Evolutionary conservation across 2,329 filamentous ascomycete genomes (phyloP).

Genomic region (Emergomyces orientalis): DNA sequence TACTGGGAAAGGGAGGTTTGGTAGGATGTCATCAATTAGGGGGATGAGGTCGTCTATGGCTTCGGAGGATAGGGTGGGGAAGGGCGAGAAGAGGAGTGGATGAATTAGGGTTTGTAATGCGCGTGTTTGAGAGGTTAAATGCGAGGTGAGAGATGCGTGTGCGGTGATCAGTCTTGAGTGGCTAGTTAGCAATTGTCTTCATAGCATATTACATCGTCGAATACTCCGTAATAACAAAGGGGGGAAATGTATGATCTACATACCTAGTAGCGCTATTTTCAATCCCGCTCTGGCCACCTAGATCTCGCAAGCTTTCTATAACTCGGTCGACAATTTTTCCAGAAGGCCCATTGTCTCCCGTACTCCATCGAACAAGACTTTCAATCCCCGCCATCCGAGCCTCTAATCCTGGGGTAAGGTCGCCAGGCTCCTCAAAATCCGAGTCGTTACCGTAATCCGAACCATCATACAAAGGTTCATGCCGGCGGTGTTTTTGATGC

Average conservation of each 20-base stretch:
- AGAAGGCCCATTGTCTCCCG: slow-evolving; percentile 44
- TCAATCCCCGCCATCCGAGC: slow-evolving; percentile 48
- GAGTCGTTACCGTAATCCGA: slow-evolving; percentile 51
- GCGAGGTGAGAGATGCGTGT: slow-evolving; percentile 49
- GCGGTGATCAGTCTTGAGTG: slow-evolving; percentile 46
- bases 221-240: neutral
- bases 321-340: slow-evolving; percentile 46
- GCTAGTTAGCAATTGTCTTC: slow-evolving; percentile 6
- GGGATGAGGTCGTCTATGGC: slow-evolving; percentile 50
- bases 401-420: slow-evolving; percentile 48
- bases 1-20: slow-evolving; percentile 43
- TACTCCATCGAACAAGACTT: slow-evolving; percentile 44
- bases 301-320: slow-evolving; percentile 43
- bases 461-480: slow-evolving; percentile 45
- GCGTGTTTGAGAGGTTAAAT: slow-evolving; percentile 53
- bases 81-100: slow-evolving; percentile 49
- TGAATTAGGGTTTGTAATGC: slow-evolving; percentile 50
- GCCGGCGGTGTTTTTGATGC: slow-evolving; percentile 28
- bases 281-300: slow-evolving; percentile 47
- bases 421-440: slow-evolving; percentile 44
- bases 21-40: slow-evolving; percentile 45
- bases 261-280: slow-evolving; percentile 50
- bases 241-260: slow-evolving; percentile 10
- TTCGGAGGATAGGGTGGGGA: slow-evolving; percentile 44
- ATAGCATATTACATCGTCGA: neutral